Conservation (phyloP, 2,329 filamentous ascomycete genomes). For the Botryotinia globosa region DNA sequence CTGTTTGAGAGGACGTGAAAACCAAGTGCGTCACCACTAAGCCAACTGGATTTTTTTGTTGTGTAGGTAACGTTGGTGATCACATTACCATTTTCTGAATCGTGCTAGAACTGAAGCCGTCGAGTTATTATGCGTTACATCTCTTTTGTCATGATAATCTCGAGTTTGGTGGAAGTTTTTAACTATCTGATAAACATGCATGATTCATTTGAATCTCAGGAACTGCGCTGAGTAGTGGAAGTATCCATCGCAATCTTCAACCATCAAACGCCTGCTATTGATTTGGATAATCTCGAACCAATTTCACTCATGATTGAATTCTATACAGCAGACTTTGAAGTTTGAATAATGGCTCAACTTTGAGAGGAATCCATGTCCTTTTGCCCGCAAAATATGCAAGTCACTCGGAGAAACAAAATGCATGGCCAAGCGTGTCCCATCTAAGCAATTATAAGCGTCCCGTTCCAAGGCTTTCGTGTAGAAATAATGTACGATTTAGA, state of each 20-base stretch:
- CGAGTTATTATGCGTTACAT: not conserved
- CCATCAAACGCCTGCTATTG: not conserved
- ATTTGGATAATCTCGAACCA: not conserved
- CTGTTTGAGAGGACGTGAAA: slow-evolving; percentile 7
- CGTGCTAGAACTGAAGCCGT: not conserved
- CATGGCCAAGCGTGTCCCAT: not conserved
- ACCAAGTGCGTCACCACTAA: slow-evolving; percentile 3
- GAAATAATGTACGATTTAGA: not conserved
- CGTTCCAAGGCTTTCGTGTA: not conserved
- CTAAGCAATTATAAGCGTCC: not conserved
- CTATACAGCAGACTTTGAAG: not conserved
- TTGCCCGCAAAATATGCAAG: not conserved
- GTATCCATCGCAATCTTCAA: not conserved
- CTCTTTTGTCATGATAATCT: not conserved
- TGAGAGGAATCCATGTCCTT: not conserved
- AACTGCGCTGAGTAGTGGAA: not conserved
- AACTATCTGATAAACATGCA: not conserved
- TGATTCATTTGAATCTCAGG: not conserved
- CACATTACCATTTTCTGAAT: not conserved
- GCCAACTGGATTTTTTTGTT: slow-evolving; percentile 3
- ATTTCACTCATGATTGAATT: not conserved
- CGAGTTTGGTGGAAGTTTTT: not conserved
- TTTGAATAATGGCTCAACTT: not conserved
- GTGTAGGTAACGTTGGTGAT: not conserved
- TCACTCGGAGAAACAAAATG: not conserved